Conservation (phyloP, 371 early-diverging fungal species). For the Actinomortierella ambigua region DNA sequence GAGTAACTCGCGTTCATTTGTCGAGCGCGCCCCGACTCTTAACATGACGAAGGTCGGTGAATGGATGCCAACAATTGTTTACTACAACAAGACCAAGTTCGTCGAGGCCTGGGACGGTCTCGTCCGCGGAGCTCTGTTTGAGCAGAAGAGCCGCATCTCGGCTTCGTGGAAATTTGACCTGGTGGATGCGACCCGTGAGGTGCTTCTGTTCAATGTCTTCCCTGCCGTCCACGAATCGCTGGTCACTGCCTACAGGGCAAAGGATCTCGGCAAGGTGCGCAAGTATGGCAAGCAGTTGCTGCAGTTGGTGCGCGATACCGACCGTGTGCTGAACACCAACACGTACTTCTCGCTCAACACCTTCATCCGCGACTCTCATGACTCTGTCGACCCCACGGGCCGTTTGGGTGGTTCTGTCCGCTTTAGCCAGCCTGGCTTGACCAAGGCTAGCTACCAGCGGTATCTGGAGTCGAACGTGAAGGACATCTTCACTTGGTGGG, state of each 20-base stretch:
- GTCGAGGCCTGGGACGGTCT: no score
- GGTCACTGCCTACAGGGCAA: conserved; percentile 23
- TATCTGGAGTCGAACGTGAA: conserved; percentile 43
- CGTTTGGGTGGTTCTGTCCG: conserved; percentile 4
- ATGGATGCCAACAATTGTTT: conserved; percentile 18
- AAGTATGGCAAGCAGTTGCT: conserved; percentile 18
- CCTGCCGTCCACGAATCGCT: conserved; percentile 20
- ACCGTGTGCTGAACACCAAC: conserved; percentile 20
- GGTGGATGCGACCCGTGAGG: conserved; percentile 40
- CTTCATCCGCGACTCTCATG: conserved; percentile 18
- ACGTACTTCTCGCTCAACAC: conserved; percentile 23
- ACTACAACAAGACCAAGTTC: conserved; percentile 30
- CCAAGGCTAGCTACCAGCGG: conserved; percentile 25
- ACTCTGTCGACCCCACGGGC: conserved; percentile 20
- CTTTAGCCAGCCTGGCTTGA: conserved; percentile 1
- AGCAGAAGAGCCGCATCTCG: conserved; percentile 15
- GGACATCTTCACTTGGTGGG: conserved; percentile 42
- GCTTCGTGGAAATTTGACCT: conserved; percentile 31
- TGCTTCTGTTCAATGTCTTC: conserved; percentile 22
- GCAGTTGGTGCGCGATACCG: conserved; percentile 18
- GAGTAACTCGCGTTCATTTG: conserved; percentile 25
- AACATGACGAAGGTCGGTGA: conserved; percentile 11
- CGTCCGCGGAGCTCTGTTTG: conserved; percentile 4
- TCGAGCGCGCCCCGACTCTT: conserved; percentile 27
- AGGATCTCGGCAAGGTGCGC: conserved; percentile 22